Evolutionary conservation across 257 asterid species (phyloP).

Genomic region (Solanum megistacrolobum): DNA sequence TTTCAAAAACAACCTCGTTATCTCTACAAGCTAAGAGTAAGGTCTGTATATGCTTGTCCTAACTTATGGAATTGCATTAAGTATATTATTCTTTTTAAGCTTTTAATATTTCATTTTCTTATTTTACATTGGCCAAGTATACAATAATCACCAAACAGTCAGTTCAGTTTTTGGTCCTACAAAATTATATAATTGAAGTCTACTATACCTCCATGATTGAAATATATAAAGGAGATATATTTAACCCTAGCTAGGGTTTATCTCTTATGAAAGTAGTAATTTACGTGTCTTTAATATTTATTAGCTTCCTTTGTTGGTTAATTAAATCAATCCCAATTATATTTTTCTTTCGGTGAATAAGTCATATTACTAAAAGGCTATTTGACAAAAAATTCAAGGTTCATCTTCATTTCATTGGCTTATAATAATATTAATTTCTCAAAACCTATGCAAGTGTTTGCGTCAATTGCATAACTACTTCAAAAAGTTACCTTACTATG

Average conservation of each 20-base stretch:
- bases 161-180: not conserved
- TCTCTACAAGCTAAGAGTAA: no score
- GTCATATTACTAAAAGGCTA: not conserved
- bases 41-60: fast-evolving
- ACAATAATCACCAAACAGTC: not conserved
- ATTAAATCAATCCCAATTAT: not conserved
- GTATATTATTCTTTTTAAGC: not conserved
- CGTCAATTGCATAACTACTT: not conserved
- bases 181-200: not conserved
- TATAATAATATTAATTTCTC: not conserved
- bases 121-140: not conserved
- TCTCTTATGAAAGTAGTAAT: not conserved
- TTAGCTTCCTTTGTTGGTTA: not conserved
- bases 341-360: not conserved
- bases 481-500: not conserved
- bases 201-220: not conserved
- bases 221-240: not conserved
- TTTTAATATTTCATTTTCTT: not conserved
- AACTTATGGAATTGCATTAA: no score
- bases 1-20: no score
- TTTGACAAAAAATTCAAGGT: not conserved
- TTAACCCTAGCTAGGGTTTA: not conserved
- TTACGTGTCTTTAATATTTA: not conserved
- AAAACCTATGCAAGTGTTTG: not conserved
- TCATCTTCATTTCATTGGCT: not conserved